These are phyloP conservation scores for Aspergillus sp. DNA, from an alignment of 2,329 filamentous ascomycete genomes.

Conservation along the genomic window DNA sequence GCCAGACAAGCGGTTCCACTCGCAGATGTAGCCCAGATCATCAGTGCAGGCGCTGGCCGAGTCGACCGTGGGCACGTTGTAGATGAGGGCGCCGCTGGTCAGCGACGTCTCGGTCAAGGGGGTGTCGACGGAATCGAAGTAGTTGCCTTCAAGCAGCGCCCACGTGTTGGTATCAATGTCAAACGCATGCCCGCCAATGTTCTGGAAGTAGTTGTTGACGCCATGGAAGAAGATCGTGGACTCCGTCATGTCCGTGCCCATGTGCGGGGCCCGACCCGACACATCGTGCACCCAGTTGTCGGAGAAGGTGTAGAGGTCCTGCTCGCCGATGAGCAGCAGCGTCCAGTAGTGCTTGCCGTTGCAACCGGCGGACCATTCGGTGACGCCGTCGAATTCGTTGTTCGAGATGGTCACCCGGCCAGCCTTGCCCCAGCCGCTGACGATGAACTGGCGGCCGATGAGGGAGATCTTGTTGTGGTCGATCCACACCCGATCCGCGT, in stretches of 20 bases:
- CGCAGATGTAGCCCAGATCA: constrained; percentile 11
- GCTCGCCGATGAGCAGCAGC: constrained; percentile 4
- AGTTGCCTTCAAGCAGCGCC: constrained; percentile 57
- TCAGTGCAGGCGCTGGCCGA: constrained; percentile 7
- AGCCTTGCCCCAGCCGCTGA: constrained; percentile 53
- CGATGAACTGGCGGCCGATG: constrained; percentile 60
- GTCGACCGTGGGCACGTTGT: constrained; percentile 7
- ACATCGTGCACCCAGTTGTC: constrained; percentile 12
- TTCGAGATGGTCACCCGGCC: constrained; percentile 61
- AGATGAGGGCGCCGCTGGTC: constrained; percentile 10
- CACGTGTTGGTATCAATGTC: constrained; percentile 46
- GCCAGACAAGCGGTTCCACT: constrained; percentile 8
- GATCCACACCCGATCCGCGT: constrained; percentile 46
- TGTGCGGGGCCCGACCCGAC: constrained; percentile 9
- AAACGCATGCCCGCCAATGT: constrained; percentile 57
- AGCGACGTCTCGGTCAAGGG: constrained; percentile 17
- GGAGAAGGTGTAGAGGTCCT: constrained; percentile 9
- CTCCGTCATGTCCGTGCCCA: constrained; percentile 8
- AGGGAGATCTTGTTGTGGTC: constrained; percentile 54
- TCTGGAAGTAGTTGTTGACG: constrained; percentile 60
- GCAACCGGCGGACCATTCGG: constrained; percentile 56
- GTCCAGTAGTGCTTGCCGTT: constrained; percentile 58
- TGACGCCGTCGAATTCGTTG: constrained; percentile 56
- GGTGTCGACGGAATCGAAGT: constrained; percentile 54
- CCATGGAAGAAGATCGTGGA: constrained; percentile 56